Base-by-base conservation (phyloP, 169 alveolate genomes). In the Theileria annulata region DNA sequence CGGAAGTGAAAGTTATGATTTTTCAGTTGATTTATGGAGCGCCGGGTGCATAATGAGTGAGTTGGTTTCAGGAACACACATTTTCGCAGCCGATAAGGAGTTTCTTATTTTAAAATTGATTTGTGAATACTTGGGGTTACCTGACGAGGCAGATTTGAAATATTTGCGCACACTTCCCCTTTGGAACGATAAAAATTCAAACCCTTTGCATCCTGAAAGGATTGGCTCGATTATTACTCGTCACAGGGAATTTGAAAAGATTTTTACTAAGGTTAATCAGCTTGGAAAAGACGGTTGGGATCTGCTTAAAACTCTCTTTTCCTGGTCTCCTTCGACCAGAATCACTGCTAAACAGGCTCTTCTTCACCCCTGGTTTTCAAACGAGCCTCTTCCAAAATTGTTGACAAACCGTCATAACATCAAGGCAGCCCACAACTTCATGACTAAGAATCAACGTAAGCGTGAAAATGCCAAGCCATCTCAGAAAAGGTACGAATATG, bases 21-120 rank as follows among this genome's bases (percentile, higher is more conserved):
- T 86, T 42, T 94, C 95, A 33, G 98, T 97, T 3, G 99, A 97
- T 87, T 93, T 97, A 93, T 96, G 99, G 98, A 92, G 97, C 60
- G 96, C 95, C n/a, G 99, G 99, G 28, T 96, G 99, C 79, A 95
- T 97, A 6, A 87, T 97, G 79, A 98, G 97, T 8, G 99, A 97
- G 75, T 79, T 96, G 64, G 79, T 95, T 19, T 81, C 94, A 25
- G 95, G 97, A 25, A 88, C 94, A 66, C 97, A 96, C 56, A 51
- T 96, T 6, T 95, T 96, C 67, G 95, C 96, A 30, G 98, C 98
- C 6, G 95, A 92, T 66, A 89, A 92, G 72, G 97, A 95, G 83
- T 79, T 85, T 6, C 92, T 93, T 31, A 94, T 96, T 71, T 77
- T 97, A 51, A 94, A 93, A 66, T 51, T 78, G 12, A 90, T 90